These are phyloP conservation scores for Diplogelasinospora grovesii DNA, from an alignment of 495 filamentous ascomycete genomes.

Conservation along the genomic window DNA sequence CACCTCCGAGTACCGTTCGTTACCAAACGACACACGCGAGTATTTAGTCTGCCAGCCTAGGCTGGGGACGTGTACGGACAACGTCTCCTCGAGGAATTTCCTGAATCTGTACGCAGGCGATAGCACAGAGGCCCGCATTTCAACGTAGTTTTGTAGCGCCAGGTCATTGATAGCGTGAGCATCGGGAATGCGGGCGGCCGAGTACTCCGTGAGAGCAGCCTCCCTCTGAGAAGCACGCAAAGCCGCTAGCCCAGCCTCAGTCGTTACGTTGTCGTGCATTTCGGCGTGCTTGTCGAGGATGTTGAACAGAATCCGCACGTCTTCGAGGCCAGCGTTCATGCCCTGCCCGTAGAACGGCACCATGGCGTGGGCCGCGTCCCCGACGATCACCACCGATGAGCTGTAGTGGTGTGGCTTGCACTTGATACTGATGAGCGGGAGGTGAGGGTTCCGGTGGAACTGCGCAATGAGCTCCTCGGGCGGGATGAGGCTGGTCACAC, in stretches of 20 bases:
- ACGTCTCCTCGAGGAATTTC: constrained; percentile 79
- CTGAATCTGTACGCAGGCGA: constrained; percentile 67
- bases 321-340: constrained; percentile 81
- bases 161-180: constrained; percentile 88
- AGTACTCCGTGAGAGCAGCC: constrained; percentile 67
- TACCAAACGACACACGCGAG: constrained; percentile 84
- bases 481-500: constrained; percentile 76
- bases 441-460: constrained; percentile 73
- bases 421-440: constrained; percentile 89
- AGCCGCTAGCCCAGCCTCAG: background rate
- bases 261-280: constrained; percentile 21
- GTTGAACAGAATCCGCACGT: constrained; percentile 75
- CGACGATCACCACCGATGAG: constrained; percentile 74
- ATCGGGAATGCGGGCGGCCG: constrained; percentile 62
- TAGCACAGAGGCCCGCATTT: constrained; percentile 82
- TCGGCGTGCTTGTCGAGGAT: constrained; percentile 56
- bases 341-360: constrained; percentile 92
- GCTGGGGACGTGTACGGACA: constrained; percentile 66
- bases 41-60: constrained; percentile 91
- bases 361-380: constrained; percentile 96
- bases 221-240: constrained; percentile 34
- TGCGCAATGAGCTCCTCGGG: constrained; percentile 59
- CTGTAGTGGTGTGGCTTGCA: constrained; percentile 79
- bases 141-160: constrained; percentile 82
- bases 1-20: constrained; percentile 84